phyloP scores from a whole-genome alignment of 1,284 basidiomycete species.

The Rhodotorula sp. region DNA sequence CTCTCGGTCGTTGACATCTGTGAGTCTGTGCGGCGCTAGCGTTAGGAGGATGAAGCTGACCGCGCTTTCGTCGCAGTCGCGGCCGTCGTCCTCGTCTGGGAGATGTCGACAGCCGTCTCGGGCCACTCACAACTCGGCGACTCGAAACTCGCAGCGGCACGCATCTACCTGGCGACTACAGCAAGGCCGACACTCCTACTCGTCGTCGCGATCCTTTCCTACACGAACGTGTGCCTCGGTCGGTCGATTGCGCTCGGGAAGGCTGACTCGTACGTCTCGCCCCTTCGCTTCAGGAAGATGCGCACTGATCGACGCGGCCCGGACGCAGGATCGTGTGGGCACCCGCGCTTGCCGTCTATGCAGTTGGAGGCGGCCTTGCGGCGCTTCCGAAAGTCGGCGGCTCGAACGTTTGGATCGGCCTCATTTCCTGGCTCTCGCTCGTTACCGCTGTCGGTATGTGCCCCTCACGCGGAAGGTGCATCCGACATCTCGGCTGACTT shows the following conservation, averaged over 20 bases:
- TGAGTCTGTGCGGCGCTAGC: not conserved
- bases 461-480: not conserved
- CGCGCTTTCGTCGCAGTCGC: slow-evolving; percentile 7
- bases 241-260: slow-evolving; percentile 24
- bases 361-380: slow-evolving; percentile 24
- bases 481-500: rapidly evolving
- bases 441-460: slow-evolving; percentile 15
- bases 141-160: slow-evolving; percentile 5
- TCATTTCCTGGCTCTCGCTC: slow-evolving; percentile 21
- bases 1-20: slow-evolving; percentile 26
- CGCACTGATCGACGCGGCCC: too few species aligned
- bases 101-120: slow-evolving; percentile 11
- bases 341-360: slow-evolving; percentile 17
- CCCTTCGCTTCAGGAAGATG: too few species aligned
- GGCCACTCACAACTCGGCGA: slow-evolving; percentile 1
- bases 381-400: not conserved
- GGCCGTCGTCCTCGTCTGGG: slow-evolving; percentile 25
- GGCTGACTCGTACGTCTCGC: slow-evolving; percentile 16
- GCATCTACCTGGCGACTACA: slow-evolving; percentile 22
- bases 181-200: slow-evolving; percentile 30
- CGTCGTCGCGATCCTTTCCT: slow-evolving; percentile 29
- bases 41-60: not conserved
- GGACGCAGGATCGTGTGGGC: slow-evolving; percentile 31
- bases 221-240: slow-evolving; percentile 30
- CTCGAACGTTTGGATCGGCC: slow-evolving; percentile 18